Base-by-base conservation (phyloP, 495 filamentous ascomycete species). In the Xylaria flabelliformis region DNA sequence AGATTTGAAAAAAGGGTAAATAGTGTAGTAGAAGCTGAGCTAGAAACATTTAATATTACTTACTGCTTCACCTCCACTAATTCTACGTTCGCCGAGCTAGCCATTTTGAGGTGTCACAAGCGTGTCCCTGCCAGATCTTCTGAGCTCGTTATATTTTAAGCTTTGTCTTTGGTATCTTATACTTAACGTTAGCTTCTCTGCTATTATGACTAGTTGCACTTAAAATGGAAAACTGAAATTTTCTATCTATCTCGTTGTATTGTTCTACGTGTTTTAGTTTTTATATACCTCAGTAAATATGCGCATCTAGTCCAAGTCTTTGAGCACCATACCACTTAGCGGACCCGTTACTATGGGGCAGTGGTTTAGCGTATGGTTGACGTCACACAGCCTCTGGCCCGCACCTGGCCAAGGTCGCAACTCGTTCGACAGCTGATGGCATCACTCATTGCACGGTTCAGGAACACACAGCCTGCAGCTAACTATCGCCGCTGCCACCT, bases 321-420 rank as follows among this genome's bases (percentile, higher is more conserved):
- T 39, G 36, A 29, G 26, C 26, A 29, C 26, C 26, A 29, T 29
- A 29, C 26, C 26, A 29, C 26, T 7, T 36, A 42, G 50, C 50
- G 21, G 50, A 24, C 50, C n/a, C 21, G n/a, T 53, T 53, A 24
- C 26, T 53, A 24, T 53, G 50, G 50, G 48, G 50, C 21, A 26
- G n/a, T n/a, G n/a, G 21, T 12, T 4, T 61, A 44, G 61, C 26
- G 63, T 26, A n/a, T 51, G 21, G 7, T n/a, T 67, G 65, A 67
- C 65, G 65, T 67, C 65, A 67, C 50, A 24, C 21, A 71, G 65
- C 59, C 67, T 74, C 50, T 69, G 32, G 32, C 32, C 65, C 65
- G 50, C 29, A 67, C 21, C 34, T 42, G 50, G 50, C 46, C 63
- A 65, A 50, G 63, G 41, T 50, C 6, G 21, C 61, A 39, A 7